Evolutionary conservation across 495 filamentous ascomycete genomes (phyloP), one percentile per base, ranked within the genome.

Genomic region (Penicillium daleae): DNA sequence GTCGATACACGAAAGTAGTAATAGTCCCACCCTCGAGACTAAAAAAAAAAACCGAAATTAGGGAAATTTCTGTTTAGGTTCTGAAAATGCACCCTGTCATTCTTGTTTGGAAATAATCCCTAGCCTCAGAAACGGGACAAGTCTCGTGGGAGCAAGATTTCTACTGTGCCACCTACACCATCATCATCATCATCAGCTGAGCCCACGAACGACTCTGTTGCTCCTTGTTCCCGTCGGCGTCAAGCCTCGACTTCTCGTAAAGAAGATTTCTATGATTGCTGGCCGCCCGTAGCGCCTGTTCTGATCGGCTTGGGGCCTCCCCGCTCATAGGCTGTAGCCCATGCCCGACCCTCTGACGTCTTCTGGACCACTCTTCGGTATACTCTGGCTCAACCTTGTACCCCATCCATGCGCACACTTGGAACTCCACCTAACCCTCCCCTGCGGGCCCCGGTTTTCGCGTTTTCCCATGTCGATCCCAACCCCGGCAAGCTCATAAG

Each of bases 381-480:
- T 65, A 62, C 55, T 52, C 57, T 63, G 63, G 60, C 60, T 62
- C 59, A 65, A 60, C 64, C 55, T 67, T 55, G 66, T 69, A 56
- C 57, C 61, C 67, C 67, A 57, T 66, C 42, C 60, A 62, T 62
- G 62, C 61, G 63, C 54, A 49, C 44, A 59, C 57, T 59, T 48
- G 52, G 52, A 59, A 59, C 62, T 64, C 66, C 64, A 65, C 69
- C 64, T 29, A 10, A 55, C 42, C 24, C 33, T 22, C 57, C 53
- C 60, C 49, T 52, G 54, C 60, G 51, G 62, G 62, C 37, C 59
- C 46, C 60, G 57, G 10, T 63, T 56, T 60, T 49, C 48, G 60
- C 59, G 33, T 60, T 69, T 60, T 51, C 59, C 53, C 37, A 49
- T 63, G 69, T 70, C 62, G 65, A 70, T 70, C 67, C 60, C 63